Base-by-base conservation (phyloP, 1,284 basidiomycete species). In the Irpex lacteus region DNA sequence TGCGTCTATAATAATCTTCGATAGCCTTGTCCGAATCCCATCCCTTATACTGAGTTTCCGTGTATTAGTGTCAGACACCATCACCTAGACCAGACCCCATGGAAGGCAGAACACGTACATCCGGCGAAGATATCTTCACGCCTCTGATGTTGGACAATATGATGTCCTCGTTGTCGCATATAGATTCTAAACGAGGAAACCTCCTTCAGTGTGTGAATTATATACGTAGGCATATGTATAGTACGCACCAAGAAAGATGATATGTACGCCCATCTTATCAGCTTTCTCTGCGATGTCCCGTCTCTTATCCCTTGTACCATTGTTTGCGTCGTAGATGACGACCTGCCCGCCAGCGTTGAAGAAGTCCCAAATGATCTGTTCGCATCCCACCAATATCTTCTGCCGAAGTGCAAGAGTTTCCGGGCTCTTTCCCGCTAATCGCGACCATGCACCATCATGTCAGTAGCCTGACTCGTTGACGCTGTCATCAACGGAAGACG, bases 271-370 rank as follows among this genome's bases (percentile, higher is more conserved):
- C 58, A 78, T 82, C 70, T 87, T 85, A 75, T 91, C 89, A 72
- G 98, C 98, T 77, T 89, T 94, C 76, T 96, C 89, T 2, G 91
- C 88, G 44, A 98, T 78, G 15, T 80, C 81, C 67, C 90, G 86
- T 60, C 98, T 82, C 44, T 85, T 83, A 53, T 81, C 83, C 56
- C 83, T 81, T 8, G 88, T 89, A 1, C 95, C 95, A 72, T 99
- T 98, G 75, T 99, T 99, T n/a, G 98, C 98, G 74, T 99, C 98
- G 79, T 98, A 99, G 66, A 99, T 96, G 38, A 97, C 95, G 15
- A 99, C 96, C 75, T 99, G 97, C 0, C 96, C 96, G 9, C 92
- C 89, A 1, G 81, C 81, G 67, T 88, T 84, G 79, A 98, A 99
- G 77, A 93, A 98, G 66, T 95, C 89, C 85, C 89, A 90, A 54